Evolutionary conservation across 2,329 filamentous ascomycete species (phyloP), one percentile per base, ranked within the genome.

Genomic region (Phaeomoniella chlamydospora): DNA sequence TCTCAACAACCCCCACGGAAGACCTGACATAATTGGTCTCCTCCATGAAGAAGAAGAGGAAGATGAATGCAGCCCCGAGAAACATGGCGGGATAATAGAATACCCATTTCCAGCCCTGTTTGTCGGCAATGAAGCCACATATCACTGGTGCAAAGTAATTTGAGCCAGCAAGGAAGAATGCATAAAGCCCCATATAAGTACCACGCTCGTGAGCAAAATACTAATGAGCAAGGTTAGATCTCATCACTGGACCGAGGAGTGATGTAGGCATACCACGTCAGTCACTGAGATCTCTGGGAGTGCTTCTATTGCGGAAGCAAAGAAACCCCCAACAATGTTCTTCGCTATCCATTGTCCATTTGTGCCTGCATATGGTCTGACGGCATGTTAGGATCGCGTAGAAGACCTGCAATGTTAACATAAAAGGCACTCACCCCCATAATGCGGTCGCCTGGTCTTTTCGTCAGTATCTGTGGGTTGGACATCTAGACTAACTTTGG

Each of bases 1-100:
- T 29, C 4, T 36, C 43, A 3, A 35, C 31, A 1, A 41, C n/a
- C 9, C 22, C 22, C 22, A 26, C 22, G 22, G 22, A 42, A n/a
- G 19, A 22, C 4, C 59, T 56, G 4, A 47, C 44, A 41, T 65
- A 70, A 49, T 68, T 71, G 3, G 68, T 70, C 46, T 72, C 68
- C 45, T 72, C 68, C 59, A 70, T 65, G 49, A 65, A 64, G 43
- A 71, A 65, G 50, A 69, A 68, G 1, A 68, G 50, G 38, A 70
- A 62, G 2, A 67, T 44, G 19, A 66, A 60, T 1, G 57, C 58
- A 1, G 54, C 49, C 1, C 49, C 67, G 18, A 52, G 51, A 44
- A 71, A 68, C 15, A 71, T 68, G 3, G 65, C 62, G 9, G 63
- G 62, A 61, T 62, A 70, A 49, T 67, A 65, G 42, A 65, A 55